Conservation (phyloP, 352 stramenopile species). For the Globisporangium apiculatum region DNA sequence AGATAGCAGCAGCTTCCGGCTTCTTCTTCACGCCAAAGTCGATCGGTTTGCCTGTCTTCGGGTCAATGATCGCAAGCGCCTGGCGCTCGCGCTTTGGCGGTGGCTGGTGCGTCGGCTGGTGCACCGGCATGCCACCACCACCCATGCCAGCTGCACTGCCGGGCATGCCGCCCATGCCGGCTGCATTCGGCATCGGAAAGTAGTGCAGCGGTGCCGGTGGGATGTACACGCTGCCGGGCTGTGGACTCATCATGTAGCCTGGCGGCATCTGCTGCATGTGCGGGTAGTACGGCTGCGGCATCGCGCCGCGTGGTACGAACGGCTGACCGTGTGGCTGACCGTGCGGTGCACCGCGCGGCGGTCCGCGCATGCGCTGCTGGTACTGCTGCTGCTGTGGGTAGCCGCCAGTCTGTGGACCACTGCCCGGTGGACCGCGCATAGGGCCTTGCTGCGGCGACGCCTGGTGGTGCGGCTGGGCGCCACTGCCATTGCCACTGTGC, state of each 20-base stretch:
- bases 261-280: conserved; percentile 37
- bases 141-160: conserved; percentile 9
- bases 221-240: conserved; percentile 19
- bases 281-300: conserved; percentile 37
- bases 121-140: conserved; percentile 33
- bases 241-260: conserved; percentile 40
- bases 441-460: conserved; percentile 28
- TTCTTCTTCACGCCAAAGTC: conserved; percentile 7
- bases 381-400: conserved; percentile 18
- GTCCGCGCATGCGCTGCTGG: conserved; percentile 27
- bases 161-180: neutral
- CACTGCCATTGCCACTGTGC: conserved; percentile 1
- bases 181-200: conserved; percentile 30
- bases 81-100: conserved; percentile 45
- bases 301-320: conserved; percentile 30
- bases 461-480: conserved; percentile 10
- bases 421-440: conserved; percentile 34
- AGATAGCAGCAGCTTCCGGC: no score
- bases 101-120: conserved; percentile 20
- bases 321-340: conserved; percentile 35
- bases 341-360: conserved; percentile 27
- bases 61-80: conserved; percentile 27
- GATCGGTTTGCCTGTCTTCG: conserved; percentile 9
- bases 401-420: conserved; percentile 5
- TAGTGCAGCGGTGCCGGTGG: conserved; percentile 21